Conservation (phyloP, 1,284 basidiomycete genomes). For the Lentinus polychrous region DNA sequence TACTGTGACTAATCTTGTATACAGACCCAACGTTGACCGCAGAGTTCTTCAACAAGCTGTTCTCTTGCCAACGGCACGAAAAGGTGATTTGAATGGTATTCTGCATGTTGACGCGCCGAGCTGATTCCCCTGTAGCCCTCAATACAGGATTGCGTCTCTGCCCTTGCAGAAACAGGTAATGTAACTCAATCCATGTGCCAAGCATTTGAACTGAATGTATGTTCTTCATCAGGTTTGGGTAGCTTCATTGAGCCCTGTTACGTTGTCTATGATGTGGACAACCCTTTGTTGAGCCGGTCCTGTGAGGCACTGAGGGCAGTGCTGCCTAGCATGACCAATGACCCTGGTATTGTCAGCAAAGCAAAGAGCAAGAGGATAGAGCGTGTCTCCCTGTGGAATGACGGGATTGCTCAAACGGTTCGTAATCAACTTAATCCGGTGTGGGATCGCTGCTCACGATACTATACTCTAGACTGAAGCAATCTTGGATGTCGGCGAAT, state of each 20-base stretch:
- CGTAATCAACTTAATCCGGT: conserved; percentile 14
- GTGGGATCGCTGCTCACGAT: background rate
- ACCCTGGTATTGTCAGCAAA: conserved; percentile 30
- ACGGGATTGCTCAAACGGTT: conserved; percentile 38
- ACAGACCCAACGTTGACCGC: conserved; percentile 42
- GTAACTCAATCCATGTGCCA: background rate
- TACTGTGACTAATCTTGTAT: background rate
- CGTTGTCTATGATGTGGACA: conserved; percentile 46
- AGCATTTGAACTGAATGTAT: background rate
- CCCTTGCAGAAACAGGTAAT: conserved; percentile 56
- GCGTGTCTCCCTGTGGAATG: conserved; percentile 36
- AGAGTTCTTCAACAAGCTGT: conserved; percentile 43
- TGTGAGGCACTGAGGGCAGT: conserved; percentile 35
- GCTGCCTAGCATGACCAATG: conserved; percentile 26
- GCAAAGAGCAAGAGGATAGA: conserved; percentile 39
- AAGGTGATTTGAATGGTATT: conserved; percentile 34
- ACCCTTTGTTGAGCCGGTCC: conserved; percentile 32
- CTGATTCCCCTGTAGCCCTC: conserved; percentile 40
- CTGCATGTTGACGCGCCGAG: conserved; percentile 2
- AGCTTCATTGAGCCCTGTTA: conserved; percentile 55
- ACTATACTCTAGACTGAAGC: conserved; percentile 14
- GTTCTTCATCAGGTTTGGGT: conserved; percentile 37
- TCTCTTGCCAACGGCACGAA: conserved; percentile 63
- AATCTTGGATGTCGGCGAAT: conserved; percentile 47
- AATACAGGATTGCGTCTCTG: conserved; percentile 57